Percentiles rank a stretch among this genome's conserved stretches.
phyloP scores from a whole-genome alignment of 2,329 filamentous ascomycete genomes.

The Plenodomus lindquistii region DNA sequence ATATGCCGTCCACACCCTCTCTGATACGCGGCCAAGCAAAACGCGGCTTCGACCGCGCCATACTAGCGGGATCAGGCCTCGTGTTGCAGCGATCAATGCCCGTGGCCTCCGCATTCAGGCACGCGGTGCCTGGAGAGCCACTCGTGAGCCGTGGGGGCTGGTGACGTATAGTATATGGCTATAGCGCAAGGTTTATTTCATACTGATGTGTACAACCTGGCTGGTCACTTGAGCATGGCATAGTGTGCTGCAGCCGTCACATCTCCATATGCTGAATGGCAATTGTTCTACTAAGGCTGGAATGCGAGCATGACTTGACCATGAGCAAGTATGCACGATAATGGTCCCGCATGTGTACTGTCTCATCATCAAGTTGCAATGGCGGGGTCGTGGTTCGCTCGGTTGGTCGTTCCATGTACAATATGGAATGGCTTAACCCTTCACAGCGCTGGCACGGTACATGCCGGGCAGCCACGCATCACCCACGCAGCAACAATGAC shows the following conservation, averaged over 20 bases:
- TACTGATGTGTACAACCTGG: background rate
- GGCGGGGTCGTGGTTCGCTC: conserved; percentile 8
- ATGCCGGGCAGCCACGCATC: conserved; percentile 3
- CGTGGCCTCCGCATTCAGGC: background rate
- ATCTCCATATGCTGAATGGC: too few relatives aligned
- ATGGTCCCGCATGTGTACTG: conserved; percentile 1
- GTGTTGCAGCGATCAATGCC: background rate
- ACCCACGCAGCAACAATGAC: conserved; percentile 3
- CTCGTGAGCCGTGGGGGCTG: background rate
- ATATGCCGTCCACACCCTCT: conserved; percentile 12
- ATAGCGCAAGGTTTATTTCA: background rate
- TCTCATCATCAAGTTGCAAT: conserved; percentile 14
- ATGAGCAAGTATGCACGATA: conserved; percentile 1
- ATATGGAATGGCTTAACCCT: conserved; percentile 1
- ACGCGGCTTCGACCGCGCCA: background rate
- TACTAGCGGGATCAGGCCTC: background rate
- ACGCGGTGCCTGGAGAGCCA: background rate
- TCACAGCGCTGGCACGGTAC: conserved; percentile 4
- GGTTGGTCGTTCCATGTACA: conserved; percentile 5
- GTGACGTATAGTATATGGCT: conserved; percentile 13
- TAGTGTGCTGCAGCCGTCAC: conserved; percentile 11
- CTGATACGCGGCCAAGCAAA: conserved; percentile 6
- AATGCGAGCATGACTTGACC: background rate
- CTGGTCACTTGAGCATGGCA: conserved; percentile 8
- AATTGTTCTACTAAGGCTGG: background rate